Evolutionary conservation across 805 yeast species (phyloP), one percentile per base, ranked within the genome.

Genomic region (Ascoidea rubescens): DNA sequence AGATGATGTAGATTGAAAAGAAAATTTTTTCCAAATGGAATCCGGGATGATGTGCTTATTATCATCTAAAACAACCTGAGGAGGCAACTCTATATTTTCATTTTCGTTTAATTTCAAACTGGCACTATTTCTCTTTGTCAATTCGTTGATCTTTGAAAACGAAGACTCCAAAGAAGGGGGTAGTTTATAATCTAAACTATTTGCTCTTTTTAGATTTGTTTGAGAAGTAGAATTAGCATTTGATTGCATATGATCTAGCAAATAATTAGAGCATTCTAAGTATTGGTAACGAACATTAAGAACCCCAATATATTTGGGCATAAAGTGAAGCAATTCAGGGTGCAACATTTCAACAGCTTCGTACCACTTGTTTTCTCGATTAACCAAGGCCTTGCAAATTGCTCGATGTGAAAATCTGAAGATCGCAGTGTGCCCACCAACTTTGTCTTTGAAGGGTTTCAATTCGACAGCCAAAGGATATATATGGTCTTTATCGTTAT

Each of bases 361-460:
- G 66, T 93, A 93, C 84, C 96, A 90, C 55, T 73, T 68, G 67
- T 93, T 87, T 62, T 93, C 99, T 53, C 96, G 74, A 60, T 87
- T 88, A 55, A 89, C 87, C 55, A 95, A 71, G 0, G 93, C 93
- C 66, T 93, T 93, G 66, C 98, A 93, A 16, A 93, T 96, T 0
- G 97, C 98, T 54, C 87, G 73, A 58, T 82, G 86, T 4, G 95
- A 84, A 63, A 93, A 93, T 57, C 91, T 78, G 69, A 91, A 93
- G 43, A 93, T 89, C 1, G 97, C 97, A 0, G 97, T 91, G 64
- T 93, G 99, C 0, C 99, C 99, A 5, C 99, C 99, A 28, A 93
- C 98, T 62, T 87, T 89, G 63, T 93, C 89, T 52, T 83, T 82
- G 67, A 90, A 91, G 1, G 98, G 98, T 51, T 87, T 79, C 54